These are phyloP conservation scores for Aspergillus fijiensis DNA, from an alignment of 2,329 filamentous ascomycete genomes.

Conservation along the genomic window DNA sequence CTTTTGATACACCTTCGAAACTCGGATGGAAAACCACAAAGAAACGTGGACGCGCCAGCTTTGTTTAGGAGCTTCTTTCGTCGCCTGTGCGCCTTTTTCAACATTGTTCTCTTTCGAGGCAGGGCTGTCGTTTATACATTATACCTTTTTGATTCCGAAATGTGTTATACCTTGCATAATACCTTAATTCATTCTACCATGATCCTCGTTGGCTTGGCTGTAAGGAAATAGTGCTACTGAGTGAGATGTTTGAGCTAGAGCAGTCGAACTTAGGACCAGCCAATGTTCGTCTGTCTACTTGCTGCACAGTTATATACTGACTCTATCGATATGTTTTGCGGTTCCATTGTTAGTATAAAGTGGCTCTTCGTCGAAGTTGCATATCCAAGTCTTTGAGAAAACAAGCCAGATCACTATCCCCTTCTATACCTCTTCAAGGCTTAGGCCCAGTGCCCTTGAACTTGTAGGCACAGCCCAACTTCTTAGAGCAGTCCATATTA, in stretches of 20 bases:
- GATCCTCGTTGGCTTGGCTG: conserved; percentile 9
- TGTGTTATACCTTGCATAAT: conserved; percentile 32
- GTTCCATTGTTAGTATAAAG: too few species aligned
- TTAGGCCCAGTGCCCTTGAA: too few species aligned
- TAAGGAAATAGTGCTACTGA: neutral
- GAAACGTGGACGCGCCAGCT: conserved; percentile 1
- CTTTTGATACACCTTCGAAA: conserved; percentile 30
- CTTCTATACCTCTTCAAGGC: too few species aligned
- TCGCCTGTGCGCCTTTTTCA: conserved; percentile 2
- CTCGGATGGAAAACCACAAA: conserved; percentile 17
- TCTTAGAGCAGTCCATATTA: too few species aligned
- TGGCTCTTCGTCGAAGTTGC: too few species aligned
- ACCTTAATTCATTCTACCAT: conserved; percentile 31
- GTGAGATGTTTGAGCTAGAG: neutral
- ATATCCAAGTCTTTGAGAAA: too few species aligned
- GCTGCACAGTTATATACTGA: too few species aligned
- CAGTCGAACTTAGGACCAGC: neutral
- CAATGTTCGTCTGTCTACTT: neutral
- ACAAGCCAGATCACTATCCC: too few species aligned
- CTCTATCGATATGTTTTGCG: too few species aligned
- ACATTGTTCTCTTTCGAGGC: conserved; percentile 23
- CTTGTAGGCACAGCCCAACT: too few species aligned
- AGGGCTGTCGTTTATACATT: conserved; percentile 38
- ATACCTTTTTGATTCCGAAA: conserved; percentile 27
- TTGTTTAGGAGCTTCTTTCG: conserved; percentile 20